Evolutionary conservation across 352 stramenopile species (phyloP), one percentile per base, ranked within the genome.

Genomic region (Pythium coloratum): DNA sequence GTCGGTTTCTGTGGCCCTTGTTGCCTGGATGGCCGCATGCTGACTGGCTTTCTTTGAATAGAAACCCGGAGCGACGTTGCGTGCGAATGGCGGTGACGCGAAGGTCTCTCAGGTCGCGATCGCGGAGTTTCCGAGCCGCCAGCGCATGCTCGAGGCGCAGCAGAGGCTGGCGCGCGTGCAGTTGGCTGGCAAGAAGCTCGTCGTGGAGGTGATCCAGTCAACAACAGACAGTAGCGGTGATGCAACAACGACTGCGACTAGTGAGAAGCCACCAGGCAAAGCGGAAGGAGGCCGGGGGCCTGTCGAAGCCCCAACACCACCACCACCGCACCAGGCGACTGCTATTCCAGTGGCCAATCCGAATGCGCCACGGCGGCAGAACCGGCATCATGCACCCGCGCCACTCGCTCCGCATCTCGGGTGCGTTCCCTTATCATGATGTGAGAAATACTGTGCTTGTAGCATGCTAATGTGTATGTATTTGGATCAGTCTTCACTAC

Each of bases 331-430:
- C 46, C 20, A 6, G 20, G 20, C 20, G 20, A 24, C 20, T 24
- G 20, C 20, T 24, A 24, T 24, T 24, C 20, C 20, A 24, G 20
- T 24, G 20, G 20, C 20, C 20, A 24, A 24, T 24, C 16, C 46
- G 46, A 53, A 30, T 7, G 36, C 46, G n/a, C 9, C 46, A 9
- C 46, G 46, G 13, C 46, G 46, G 32, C 6, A 6, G n/a, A 28
- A 53, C 7, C 34, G 14, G 20, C 32, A 16, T 8, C 55, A 47
- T 34, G 53, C 67, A 16, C 79, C 84, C 14, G 78, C 68, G 8
- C 78, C 84, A 16, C 64, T 95, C 2, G 85, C 87, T 38, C 84
- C 85, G 6, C 87, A 95, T 65, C 77, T 95, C 18, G 85, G 85
- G 87, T 92, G 75, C 24, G 73, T 64, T 30, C 16, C 0, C 7